phyloP scores from a whole-genome alignment of 768 basidiomycete species.

The Boletus pseudopeckii region DNA sequence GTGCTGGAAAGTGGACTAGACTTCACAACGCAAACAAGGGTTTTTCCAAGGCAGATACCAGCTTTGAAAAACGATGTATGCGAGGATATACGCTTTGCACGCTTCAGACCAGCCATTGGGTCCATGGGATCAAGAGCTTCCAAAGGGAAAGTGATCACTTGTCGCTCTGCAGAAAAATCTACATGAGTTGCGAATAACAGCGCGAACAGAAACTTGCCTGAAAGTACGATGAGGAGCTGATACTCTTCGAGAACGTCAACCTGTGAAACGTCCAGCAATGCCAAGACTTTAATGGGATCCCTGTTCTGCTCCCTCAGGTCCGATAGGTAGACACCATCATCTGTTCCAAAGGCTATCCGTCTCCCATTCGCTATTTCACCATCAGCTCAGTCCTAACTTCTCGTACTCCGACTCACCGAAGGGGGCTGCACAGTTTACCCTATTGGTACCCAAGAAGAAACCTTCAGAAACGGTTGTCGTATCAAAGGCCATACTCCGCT shows the following conservation, averaged over 20 bases:
- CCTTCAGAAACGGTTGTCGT: slow-evolving; percentile 80
- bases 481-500: slow-evolving; percentile 84
- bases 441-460: slow-evolving; percentile 81
- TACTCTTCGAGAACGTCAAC: slow-evolving; percentile 97
- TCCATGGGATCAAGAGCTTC: slow-evolving; percentile 90
- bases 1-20: slow-evolving; percentile 92
- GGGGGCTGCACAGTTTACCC: slow-evolving; percentile 89
- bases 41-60: slow-evolving; percentile 85
- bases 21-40: slow-evolving; percentile 96
- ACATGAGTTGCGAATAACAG: background rate
- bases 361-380: slow-evolving; percentile 63
- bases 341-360: slow-evolving; percentile 92
- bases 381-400: background rate
- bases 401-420: slow-evolving; percentile 58
- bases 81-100: slow-evolving; percentile 91
- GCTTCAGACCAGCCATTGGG: slow-evolving; percentile 85
- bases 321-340: slow-evolving; percentile 94
- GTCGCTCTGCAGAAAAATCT: slow-evolving; percentile 62
- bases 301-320: slow-evolving; percentile 73
- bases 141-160: slow-evolving; percentile 93
- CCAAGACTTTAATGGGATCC: slow-evolving; percentile 88
- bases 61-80: slow-evolving; percentile 99
- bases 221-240: slow-evolving; percentile 94
- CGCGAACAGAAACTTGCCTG: slow-evolving; percentile 52
- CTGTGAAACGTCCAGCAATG: slow-evolving; percentile 85